Percentiles rank a stretch among this genome's conserved stretches.
phyloP scores from a whole-genome alignment of 1,139 yeast genomes.

The Hansenula sp. region DNA sequence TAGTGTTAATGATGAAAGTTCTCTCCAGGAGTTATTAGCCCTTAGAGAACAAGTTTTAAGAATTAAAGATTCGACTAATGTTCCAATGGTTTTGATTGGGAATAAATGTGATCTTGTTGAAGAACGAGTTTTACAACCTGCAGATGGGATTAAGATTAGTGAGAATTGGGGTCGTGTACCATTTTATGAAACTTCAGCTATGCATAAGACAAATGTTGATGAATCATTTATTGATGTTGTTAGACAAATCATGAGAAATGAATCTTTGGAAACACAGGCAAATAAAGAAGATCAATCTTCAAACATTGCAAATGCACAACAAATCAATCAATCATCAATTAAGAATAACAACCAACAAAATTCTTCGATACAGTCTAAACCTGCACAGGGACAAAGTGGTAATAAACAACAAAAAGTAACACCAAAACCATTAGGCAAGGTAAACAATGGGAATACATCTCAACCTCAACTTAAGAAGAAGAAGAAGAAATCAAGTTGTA shows the following conservation, averaged over 20 bases:
- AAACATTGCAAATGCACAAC: neutral
- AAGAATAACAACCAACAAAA: constrained; percentile 5
- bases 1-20: constrained; percentile 83
- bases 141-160: constrained; percentile 80
- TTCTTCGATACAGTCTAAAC: constrained; percentile 1
- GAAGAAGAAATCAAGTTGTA: constrained; percentile 23
- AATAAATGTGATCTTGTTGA: constrained; percentile 80
- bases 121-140: constrained; percentile 72
- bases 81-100: constrained; percentile 86
- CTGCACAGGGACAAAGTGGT: constrained; percentile 3
- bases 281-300: neutral
- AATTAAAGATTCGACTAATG: constrained; percentile 74
- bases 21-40: constrained; percentile 76
- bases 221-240: constrained; percentile 89
- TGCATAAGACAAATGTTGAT: constrained; percentile 84
- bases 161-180: constrained; percentile 86
- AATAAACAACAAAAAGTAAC: constrained; percentile 1
- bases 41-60: constrained; percentile 85
- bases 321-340: too few relatives aligned
- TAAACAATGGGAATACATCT: neutral
- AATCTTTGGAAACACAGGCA: constrained; percentile 28
- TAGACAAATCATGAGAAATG: constrained; percentile 80
- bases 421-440: constrained; percentile 17
- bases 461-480: constrained; percentile 14
- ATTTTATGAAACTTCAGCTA: constrained; percentile 92